Percentiles rank a stretch among this genome's conserved stretches.
Evolutionary conservation across 345 rosid species (phyloP).

Genomic region (Eucalyptus guilfoylei): DNA sequence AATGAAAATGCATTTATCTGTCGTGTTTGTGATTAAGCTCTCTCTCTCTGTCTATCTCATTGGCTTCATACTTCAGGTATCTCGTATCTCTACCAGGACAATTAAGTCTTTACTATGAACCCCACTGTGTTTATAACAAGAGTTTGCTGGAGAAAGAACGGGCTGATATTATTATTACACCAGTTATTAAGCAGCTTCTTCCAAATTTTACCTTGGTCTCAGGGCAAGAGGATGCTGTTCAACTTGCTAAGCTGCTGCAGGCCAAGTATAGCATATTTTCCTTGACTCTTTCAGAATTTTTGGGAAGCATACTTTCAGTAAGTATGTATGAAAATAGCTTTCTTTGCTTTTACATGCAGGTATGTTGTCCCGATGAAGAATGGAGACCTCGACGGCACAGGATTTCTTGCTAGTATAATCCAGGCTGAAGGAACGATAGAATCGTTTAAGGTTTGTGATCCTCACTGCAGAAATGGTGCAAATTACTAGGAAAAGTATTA

Average conservation of each 20-base stretch:
- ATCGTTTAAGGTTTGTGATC: slow-evolving; percentile 59
- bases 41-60: background rate
- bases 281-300: background rate
- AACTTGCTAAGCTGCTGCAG: slow-evolving; percentile 59
- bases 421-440: slow-evolving; percentile 62
- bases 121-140: slow-evolving; percentile 69
- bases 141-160: slow-evolving; percentile 41
- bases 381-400: slow-evolving; percentile 83
- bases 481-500: background rate
- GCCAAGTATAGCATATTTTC: slow-evolving; percentile 45
- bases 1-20: background rate
- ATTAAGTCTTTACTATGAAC: slow-evolving; percentile 76
- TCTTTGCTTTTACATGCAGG: slow-evolving; percentile 11
- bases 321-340: background rate
- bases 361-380: slow-evolving; percentile 78
- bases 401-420: slow-evolving; percentile 50
- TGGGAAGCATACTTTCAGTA: background rate
- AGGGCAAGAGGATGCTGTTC: slow-evolving; percentile 94
- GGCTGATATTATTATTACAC: slow-evolving; percentile 82
- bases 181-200: slow-evolving; percentile 88
- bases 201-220: slow-evolving; percentile 80
- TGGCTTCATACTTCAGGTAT: slow-evolving; percentile 26
- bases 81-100: slow-evolving; percentile 49
- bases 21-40: background rate
- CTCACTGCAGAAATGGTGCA: background rate